phyloP scores from a whole-genome alignment of 495 filamentous ascomycete genomes.

The Aspergillus diversus region DNA sequence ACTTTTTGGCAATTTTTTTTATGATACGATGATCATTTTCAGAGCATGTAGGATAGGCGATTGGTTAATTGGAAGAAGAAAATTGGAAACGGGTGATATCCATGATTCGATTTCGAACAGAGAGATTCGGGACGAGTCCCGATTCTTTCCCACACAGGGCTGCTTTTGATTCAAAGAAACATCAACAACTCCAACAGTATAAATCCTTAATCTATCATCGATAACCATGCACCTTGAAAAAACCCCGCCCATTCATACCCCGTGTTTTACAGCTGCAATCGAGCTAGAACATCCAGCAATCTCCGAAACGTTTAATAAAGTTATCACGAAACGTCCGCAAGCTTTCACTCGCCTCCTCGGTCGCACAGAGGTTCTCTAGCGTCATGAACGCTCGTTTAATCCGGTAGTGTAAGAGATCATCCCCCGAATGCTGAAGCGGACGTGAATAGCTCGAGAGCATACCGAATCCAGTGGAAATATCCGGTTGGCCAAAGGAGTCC shows the following conservation, averaged over 20 bases:
- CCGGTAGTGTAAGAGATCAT: conserved; percentile 32
- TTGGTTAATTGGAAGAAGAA: background rate
- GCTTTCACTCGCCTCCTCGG: conserved; percentile 51
- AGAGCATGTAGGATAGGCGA: background rate
- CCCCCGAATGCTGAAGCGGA: conserved; percentile 20
- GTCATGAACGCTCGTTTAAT: conserved; percentile 50
- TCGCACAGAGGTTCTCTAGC: conserved; percentile 51
- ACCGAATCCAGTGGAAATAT: conserved; percentile 27
- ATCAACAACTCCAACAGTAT: background rate
- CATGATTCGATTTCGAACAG: background rate
- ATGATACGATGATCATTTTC: conserved; percentile 6
- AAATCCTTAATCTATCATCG: too few relatives aligned
- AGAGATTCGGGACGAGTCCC: background rate
- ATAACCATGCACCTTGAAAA: background rate
- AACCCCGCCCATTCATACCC: background rate
- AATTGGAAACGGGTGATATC: background rate
- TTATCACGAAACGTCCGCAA: conserved; percentile 48
- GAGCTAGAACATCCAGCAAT: conserved; percentile 24
- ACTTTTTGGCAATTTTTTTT: background rate
- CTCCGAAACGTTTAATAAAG: conserved; percentile 41
- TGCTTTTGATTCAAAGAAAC: background rate
- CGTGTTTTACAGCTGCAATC: background rate
- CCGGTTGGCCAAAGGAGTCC: conserved; percentile 37
- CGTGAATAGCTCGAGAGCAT: conserved; percentile 30
- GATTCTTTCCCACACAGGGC: background rate